A percentile compares a stretch with the other conserved stretches of the same genome.
Conservation (phyloP, 2,329 filamentous ascomycete genomes). For the Triangularia setosa region DNA sequence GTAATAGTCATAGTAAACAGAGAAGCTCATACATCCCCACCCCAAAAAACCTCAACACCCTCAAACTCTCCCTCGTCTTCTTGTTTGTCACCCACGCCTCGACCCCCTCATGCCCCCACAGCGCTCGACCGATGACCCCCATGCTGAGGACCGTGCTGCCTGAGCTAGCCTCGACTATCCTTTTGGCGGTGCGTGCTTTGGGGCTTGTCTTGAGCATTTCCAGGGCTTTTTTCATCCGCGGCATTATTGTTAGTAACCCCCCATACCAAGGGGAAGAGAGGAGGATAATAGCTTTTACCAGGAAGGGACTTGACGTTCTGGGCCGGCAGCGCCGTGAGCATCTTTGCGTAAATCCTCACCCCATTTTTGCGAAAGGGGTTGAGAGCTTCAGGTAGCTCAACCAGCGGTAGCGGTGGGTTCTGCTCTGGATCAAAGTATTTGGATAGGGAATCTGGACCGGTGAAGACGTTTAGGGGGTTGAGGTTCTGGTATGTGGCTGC, state of each 20-base stretch:
- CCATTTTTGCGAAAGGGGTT: constrained; percentile 56
- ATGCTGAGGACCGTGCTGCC: constrained; percentile 61
- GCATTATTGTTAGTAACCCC: background rate
- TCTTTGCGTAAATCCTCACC: constrained; percentile 61
- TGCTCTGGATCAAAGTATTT: constrained; percentile 58
- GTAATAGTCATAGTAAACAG: too few species aligned
- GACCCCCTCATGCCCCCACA: constrained; percentile 48
- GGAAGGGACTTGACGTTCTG: constrained; percentile 64
- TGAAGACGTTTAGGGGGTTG: constrained; percentile 48
- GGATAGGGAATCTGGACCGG: constrained; percentile 51
- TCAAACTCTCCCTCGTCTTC: constrained; percentile 49
- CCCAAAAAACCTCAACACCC: constrained; percentile 57
- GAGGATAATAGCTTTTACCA: constrained; percentile 40
- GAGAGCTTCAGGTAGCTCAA: constrained; percentile 54
- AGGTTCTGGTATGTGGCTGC: background rate
- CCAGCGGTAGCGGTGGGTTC: constrained; percentile 55
- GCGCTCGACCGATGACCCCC: constrained; percentile 49
- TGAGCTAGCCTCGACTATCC: constrained; percentile 57
- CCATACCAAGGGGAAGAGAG: background rate
- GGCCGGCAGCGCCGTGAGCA: constrained; percentile 61
- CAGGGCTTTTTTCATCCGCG: constrained; percentile 35
- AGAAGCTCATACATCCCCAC: constrained; percentile 49
- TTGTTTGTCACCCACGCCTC: constrained; percentile 57
- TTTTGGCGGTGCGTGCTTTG: background rate
- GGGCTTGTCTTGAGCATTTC: constrained; percentile 42